A percentile compares a stretch with the other conserved stretches of the same genome.
phyloP scores from a whole-genome alignment of 2,329 filamentous ascomycete species.

The Sporothrix globosa region DNA sequence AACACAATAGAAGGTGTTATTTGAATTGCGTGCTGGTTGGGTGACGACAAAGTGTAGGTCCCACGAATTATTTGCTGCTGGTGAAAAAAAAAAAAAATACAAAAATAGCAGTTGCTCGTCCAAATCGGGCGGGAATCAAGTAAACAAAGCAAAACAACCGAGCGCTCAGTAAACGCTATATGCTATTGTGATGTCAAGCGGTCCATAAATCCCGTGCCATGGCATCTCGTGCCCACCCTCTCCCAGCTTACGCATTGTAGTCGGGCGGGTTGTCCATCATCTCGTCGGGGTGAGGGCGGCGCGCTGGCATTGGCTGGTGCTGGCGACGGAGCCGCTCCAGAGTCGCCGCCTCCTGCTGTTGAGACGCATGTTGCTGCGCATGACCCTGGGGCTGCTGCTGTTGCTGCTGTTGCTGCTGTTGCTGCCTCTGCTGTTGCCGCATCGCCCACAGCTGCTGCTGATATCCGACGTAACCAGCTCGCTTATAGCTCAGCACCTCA shows the following conservation, averaged over 20 bases:
- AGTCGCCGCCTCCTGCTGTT: background rate
- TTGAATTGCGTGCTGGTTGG: background rate
- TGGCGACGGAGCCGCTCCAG: constrained; percentile 2
- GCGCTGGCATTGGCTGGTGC: background rate
- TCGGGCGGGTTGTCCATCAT: constrained; percentile 27
- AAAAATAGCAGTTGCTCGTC: background rate
- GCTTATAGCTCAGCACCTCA: constrained; percentile 46
- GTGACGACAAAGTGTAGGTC: background rate
- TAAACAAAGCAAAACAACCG: background rate
- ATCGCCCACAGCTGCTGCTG: constrained; percentile 25
- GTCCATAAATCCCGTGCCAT: background rate
- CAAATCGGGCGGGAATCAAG: background rate
- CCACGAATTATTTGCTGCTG: background rate
- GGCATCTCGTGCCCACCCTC: background rate
- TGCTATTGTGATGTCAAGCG: background rate
- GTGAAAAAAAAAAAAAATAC: background rate
- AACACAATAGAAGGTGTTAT: background rate
- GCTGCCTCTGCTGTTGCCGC: constrained; percentile 28
- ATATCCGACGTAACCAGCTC: constrained; percentile 38
- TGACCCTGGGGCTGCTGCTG: background rate
- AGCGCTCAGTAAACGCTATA: background rate
- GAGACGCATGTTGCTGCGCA: background rate
- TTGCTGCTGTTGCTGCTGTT: constrained; percentile 10
- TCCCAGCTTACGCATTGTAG: constrained; percentile 12
- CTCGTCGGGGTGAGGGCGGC: constrained; percentile 6